phyloP scores from a whole-genome alignment of 768 basidiomycete genomes.

The Mycena epipterygia region DNA sequence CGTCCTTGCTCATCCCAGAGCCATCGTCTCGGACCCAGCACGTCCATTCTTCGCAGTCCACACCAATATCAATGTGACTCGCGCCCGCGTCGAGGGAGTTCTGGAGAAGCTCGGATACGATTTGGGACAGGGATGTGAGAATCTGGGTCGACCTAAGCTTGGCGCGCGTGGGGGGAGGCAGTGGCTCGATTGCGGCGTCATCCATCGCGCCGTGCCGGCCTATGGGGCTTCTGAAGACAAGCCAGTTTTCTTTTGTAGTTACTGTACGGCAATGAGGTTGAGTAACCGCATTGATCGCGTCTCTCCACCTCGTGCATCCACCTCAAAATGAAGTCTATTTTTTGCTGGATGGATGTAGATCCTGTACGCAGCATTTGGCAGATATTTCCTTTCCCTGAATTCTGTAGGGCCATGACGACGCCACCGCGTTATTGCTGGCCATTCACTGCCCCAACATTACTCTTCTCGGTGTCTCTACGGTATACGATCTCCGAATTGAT shows the following conservation, averaged over 20 bases:
- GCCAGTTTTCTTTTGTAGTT: no score
- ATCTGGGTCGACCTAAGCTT: slow-evolving; percentile 88
- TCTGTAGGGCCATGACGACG: slow-evolving; percentile 89
- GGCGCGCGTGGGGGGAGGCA: slow-evolving; percentile 74
- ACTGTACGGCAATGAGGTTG: not conserved
- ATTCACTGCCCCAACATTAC: slow-evolving; percentile 73
- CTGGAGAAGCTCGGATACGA: slow-evolving; percentile 89
- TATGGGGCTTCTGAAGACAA: not conserved
- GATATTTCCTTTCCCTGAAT: slow-evolving; percentile 11
- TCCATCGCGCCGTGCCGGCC: not conserved
- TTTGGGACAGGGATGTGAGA: slow-evolving; percentile 83
- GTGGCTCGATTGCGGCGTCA: slow-evolving; percentile 52
- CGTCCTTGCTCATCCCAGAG: slow-evolving; percentile 74
- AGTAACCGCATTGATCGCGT: no score
- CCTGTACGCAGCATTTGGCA: slow-evolving; percentile 57
- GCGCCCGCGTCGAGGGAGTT: slow-evolving; percentile 91
- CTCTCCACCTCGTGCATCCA: no score
- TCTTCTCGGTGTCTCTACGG: slow-evolving; percentile 89
- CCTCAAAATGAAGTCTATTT: slow-evolving; percentile 43
- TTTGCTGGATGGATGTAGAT: slow-evolving; percentile 81
- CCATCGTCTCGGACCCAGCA: slow-evolving; percentile 93
- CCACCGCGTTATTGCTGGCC: slow-evolving; percentile 85
- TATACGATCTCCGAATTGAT: slow-evolving; percentile 45
- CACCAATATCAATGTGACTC: slow-evolving; percentile 73
- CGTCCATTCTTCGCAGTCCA: slow-evolving; percentile 84